Evolutionary conservation across 768 basidiomycete genomes (phyloP), one percentile per base, ranked within the genome.

Genomic region (Suillus cothurnatus): DNA sequence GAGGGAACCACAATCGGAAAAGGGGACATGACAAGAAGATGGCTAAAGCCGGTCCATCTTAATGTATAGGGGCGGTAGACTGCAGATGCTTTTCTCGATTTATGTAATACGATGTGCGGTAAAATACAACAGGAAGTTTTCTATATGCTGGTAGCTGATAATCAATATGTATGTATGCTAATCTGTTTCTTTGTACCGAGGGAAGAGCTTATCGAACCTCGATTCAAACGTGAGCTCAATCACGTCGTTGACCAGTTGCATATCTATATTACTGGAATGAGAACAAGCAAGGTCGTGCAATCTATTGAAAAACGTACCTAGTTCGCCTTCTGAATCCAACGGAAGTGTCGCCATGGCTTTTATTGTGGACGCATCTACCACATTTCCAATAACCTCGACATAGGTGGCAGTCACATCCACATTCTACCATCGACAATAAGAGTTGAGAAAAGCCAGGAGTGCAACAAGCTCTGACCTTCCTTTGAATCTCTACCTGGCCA

Each of bases 21-120:
- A 80, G 92, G 61, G 95, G 93, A 0, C 91, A 93, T 71, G 95
- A 95, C 75, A 92, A 88, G 78, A 97, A 97, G 81, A 88, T 96
- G 91, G 83, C 86, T 12, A 84, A 81, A 65, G 86, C 80, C 63
- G 84, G 80, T 21, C 78, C 79, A 47, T 70, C 77, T 12, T 50
- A 49, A 26, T 76, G 55, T 45, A 38, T 19, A 23, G 41, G 53
- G 31, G 53, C 31, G 19, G 32, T 32, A 5, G 5, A 38, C n/a
- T 58, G 57, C 15, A 26, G 4, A 38, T 58, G 15, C 5, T 58
- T 57, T 58, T 49, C 32, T 38, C 17, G 28, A 19, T 58, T 58
- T 28, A 58, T 58, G 36, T 38, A 21, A 21, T 55, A 31, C 23
- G 17, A 12, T 19, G 3, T 23, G 23, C 5, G 8, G 36, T 58